These are phyloP conservation scores for Pelargonium hybrid DNA, from an alignment of 441 rosid genomes.

Conservation along the genomic window DNA sequence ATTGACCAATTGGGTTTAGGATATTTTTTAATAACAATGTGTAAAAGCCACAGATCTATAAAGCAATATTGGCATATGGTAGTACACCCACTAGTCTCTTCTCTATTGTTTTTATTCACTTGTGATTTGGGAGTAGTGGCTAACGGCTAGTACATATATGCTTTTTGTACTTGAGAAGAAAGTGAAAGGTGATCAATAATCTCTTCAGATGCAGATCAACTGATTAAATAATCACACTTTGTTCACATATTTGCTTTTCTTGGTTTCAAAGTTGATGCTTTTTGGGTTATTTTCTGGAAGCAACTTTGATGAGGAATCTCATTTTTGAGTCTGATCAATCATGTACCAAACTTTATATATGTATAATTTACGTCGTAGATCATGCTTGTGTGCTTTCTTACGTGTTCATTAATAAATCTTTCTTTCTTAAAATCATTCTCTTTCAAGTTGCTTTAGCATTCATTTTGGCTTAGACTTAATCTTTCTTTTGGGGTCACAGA, in stretches of 20 bases:
- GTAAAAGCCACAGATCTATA: neutral
- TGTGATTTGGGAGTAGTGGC: neutral
- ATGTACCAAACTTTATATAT: neutral
- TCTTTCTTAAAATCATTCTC: neutral
- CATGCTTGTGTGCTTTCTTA: constrained; percentile 5
- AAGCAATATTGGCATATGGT: neutral
- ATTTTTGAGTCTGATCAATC: neutral
- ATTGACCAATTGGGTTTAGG: constrained; percentile 1
- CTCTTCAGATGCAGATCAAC: neutral
- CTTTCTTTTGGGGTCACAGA: neutral
- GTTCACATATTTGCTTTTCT: constrained; percentile 4
- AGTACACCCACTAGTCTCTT: constrained; percentile 3
- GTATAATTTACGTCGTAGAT: neutral
- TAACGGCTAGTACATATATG: constrained; percentile 1
- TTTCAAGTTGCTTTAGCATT: neutral
- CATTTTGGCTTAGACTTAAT: neutral
- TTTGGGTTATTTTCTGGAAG: neutral
- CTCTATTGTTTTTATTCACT: neutral
- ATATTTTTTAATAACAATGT: neutral
- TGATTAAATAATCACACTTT: neutral
- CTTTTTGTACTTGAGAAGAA: neutral
- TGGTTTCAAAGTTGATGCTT: neutral
- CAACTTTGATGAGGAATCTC: neutral
- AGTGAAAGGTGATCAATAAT: constrained; percentile 1
- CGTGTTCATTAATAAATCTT: constrained; percentile 1